Base-by-base conservation (phyloP, 2,329 filamentous ascomycete genomes). In the Fusarium nygamai region DNA sequence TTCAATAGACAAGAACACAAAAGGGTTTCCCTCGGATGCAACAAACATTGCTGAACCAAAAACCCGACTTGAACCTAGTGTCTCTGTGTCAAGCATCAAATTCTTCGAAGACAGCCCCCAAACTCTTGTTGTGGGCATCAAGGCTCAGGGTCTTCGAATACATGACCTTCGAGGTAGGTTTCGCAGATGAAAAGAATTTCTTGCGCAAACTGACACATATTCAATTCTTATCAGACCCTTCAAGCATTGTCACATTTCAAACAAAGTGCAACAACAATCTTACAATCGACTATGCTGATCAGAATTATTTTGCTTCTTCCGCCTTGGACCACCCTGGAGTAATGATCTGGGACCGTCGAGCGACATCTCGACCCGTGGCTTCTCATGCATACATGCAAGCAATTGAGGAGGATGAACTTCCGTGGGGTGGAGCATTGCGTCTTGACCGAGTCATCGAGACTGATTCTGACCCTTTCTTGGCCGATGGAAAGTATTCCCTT, bases 251-350 rank as follows among this genome's bases (percentile, higher is more conserved):
- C 54, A 90, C 85, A n/a, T 92, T 91, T 73, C 88, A 88, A 70
- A 92, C 91, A 8, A 90, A 89, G 74, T 91, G 90, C 77, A 92
- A 91, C 80, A 92, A 92, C 76, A 92, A 92, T 73, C 81, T 96
- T 62, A 89, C 93, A 22, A 93, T 96, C 69, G 93, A 96, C 83
- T 93, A 93, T 69, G 86, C 91, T 29, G 93, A 97, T 76, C 90
- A 92, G 73, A 95, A 96, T 76, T 96, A 95, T 81, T 96, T 96
- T 83, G 91, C 94, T 3, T 95, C 94, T 3, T 94, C 93, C 20
- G 92, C 92, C 6, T 84, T 94, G 19, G 93, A 94, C 67, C 91
- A 94, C 57, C 92, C 93, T 1, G 90, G 91, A 13, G 87, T 96
- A 59, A 91, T 92, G 80, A 87, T 96, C 38, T 96, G 93, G 93